Conservation (phyloP, 2,329 filamentous ascomycete genomes). For the Nemania sp. region DNA sequence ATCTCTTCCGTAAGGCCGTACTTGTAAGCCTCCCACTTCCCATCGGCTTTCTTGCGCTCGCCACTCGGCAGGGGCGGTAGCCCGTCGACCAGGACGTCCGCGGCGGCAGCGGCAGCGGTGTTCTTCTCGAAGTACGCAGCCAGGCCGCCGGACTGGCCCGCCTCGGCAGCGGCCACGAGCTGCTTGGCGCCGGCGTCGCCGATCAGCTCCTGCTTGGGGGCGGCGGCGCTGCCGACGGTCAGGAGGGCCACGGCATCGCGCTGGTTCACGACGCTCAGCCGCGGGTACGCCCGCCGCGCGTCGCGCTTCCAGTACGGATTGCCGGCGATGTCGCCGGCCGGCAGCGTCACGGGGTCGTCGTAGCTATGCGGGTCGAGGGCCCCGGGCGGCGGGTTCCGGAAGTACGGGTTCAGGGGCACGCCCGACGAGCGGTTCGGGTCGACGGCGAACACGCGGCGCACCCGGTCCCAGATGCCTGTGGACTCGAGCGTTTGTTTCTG, state of each 20-base stretch:
- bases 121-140: constrained; percentile 74
- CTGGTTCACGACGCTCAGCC: constrained; percentile 78
- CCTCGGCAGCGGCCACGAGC: constrained; percentile 74
- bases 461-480: constrained; percentile 79
- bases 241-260: constrained; percentile 83
- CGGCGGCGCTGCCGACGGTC: constrained; percentile 77
- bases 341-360: constrained; percentile 80
- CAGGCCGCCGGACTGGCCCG: constrained; percentile 67
- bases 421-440: constrained; percentile 89
- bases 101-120: constrained; percentile 42
- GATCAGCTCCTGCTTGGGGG: constrained; percentile 81
- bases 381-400: constrained; percentile 83
- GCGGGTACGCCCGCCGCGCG: constrained; percentile 77
- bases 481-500: constrained; percentile 98
- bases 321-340: constrained; percentile 85
- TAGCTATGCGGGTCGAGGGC: constrained; percentile 70
- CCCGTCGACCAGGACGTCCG: constrained; percentile 73
- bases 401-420: constrained; percentile 89
- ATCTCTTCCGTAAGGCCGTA: constrained; percentile 67
- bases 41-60: constrained; percentile 54
- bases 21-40: constrained; percentile 68
- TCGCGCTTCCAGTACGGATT: constrained; percentile 98
- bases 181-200: constrained; percentile 69
- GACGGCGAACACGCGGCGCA: constrained; percentile 78
- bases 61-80: constrained; percentile 85